Conservation (phyloP, 192 early-diverging fungal species). For the Entrophospora sp. region DNA sequence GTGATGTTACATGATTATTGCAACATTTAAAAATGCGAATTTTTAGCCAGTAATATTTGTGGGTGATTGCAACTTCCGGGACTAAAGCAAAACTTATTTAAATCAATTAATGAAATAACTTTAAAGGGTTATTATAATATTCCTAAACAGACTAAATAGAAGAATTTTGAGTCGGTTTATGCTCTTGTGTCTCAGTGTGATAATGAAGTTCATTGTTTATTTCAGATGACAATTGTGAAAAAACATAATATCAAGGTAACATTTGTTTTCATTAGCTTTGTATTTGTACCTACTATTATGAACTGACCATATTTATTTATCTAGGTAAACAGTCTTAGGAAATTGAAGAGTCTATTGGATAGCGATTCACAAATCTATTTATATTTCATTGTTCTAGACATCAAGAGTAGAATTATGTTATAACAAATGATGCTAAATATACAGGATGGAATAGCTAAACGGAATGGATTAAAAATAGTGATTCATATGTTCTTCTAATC, state of each 20-base stretch:
- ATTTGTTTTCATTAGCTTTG: not conserved
- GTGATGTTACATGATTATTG: not conserved
- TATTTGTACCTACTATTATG: not conserved
- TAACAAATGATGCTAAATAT: not conserved
- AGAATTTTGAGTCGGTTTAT: not conserved
- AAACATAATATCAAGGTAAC: not conserved
- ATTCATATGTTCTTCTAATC: constrained; percentile 8
- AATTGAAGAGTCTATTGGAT: not conserved
- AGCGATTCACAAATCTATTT: not conserved
- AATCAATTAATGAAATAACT: not conserved
- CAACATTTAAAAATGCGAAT: too few relatives aligned
- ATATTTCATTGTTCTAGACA: not conserved
- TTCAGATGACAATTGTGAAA: not conserved
- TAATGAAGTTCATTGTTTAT: constrained; percentile 5
- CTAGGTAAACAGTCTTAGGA: not conserved
- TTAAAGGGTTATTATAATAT: not conserved
- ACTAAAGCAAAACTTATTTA: not conserved
- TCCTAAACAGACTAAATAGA: not conserved
- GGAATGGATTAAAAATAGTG: not conserved
- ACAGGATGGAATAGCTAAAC: not conserved
- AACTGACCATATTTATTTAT: not conserved
- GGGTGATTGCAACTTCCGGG: not conserved
- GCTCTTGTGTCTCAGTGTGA: not conserved
- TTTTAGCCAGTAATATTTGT: too few relatives aligned
- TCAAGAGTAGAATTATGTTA: not conserved